phyloP scores from a whole-genome alignment of 306 rosid species.

The Ceratonia siliqua region DNA sequence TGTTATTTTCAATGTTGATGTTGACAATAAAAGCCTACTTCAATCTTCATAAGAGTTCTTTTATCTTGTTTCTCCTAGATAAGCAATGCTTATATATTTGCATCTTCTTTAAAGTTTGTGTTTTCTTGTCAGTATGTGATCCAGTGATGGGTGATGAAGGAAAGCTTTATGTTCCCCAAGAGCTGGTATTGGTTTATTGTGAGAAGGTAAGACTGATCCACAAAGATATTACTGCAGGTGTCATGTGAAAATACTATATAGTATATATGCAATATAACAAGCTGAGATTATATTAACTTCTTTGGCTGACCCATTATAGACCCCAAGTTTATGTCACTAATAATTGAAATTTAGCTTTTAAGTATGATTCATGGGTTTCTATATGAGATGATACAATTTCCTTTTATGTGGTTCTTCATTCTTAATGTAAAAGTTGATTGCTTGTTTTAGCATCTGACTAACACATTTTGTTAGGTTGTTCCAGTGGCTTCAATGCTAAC shows the following conservation, averaged over 20 bases:
- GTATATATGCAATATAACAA: neutral
- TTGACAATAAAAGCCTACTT: conserved; percentile 12
- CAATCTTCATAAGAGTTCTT: neutral
- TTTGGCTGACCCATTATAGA: conserved; percentile 10
- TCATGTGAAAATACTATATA: conserved; percentile 24
- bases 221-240: conserved; percentile 37
- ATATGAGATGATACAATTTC: neutral
- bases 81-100: neutral
- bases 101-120: conserved; percentile 29
- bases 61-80: conserved; percentile 8
- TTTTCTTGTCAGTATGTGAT: conserved; percentile 74
- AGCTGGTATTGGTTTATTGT: conserved; percentile 83
- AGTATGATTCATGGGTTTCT: neutral
- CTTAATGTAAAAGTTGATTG: conserved; percentile 24
- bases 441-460: conserved; percentile 36
- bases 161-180: conserved; percentile 84
- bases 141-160: conserved; percentile 98
- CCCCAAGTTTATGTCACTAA: conserved; percentile 3
- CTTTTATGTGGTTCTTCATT: conserved; percentile 16
- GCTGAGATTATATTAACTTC: conserved; percentile 26
- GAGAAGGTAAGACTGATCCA: conserved; percentile 67
- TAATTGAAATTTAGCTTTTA: conserved; percentile 23
- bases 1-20: conserved; percentile 5
- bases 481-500: conserved; percentile 96
- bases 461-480: conserved; percentile 64